Evolutionary conservation across 1,139 yeast genomes (phyloP).

Genomic region (Saccharomyces hybrid): DNA sequence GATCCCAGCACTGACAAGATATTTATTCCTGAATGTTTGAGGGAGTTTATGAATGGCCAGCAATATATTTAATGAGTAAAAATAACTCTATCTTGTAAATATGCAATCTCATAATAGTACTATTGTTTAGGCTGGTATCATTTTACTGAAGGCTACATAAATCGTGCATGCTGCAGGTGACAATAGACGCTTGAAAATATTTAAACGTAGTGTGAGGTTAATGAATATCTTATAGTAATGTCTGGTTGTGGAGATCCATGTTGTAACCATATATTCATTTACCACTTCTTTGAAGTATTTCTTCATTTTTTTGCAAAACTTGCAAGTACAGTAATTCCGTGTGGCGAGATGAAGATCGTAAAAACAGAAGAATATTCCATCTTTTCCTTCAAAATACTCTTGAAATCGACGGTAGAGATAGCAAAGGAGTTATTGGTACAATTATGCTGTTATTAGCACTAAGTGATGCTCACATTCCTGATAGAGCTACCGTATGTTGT

Average conservation of each 20-base stretch:
- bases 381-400: not conserved
- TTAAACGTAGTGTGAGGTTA: not conserved
- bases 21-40: slow-evolving; percentile 59
- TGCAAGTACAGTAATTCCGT: not conserved
- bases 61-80: slow-evolving; percentile 28
- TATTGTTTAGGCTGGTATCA: not conserved
- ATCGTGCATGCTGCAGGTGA: not conserved
- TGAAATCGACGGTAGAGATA: not conserved
- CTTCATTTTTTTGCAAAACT: not conserved
- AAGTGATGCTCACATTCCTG: slow-evolving; percentile 87
- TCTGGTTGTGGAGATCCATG: not conserved
- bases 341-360: not conserved
- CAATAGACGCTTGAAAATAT: not conserved
- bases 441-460: slow-evolving; percentile 78
- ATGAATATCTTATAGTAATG: not conserved
- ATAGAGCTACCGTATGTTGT: slow-evolving; percentile 47
- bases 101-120: not conserved
- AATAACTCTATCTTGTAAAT: not conserved
- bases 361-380: not conserved
- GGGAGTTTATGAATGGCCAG: slow-evolving; percentile 58
- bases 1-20: slow-evolving; percentile 52
- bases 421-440: not conserved
- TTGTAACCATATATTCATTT: not conserved
- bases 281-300: not conserved
- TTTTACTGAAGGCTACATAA: not conserved